phyloP scores from a whole-genome alignment of 2,329 filamentous ascomycete species.

The Cytospora schulzeri region DNA sequence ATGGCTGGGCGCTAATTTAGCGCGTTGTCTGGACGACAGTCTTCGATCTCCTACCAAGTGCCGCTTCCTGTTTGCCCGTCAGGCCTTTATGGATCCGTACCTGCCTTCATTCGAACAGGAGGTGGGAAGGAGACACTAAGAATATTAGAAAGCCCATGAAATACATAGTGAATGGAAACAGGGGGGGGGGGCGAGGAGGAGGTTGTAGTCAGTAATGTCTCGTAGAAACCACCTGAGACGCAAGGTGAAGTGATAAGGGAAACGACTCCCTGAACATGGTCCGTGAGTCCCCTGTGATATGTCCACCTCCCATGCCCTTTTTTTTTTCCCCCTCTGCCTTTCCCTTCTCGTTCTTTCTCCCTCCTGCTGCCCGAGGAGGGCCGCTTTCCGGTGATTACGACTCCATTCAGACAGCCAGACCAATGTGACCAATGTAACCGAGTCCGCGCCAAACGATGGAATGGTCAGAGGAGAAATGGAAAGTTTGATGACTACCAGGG shows the following conservation, averaged over 20 bases:
- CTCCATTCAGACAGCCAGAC: slow-evolving; percentile 14
- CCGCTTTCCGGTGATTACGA: slow-evolving; percentile 24
- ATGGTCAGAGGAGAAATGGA: neutral
- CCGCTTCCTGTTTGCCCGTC: neutral
- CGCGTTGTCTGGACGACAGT: neutral
- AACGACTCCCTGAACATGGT: slow-evolving; percentile 3
- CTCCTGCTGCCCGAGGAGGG: slow-evolving; percentile 10
- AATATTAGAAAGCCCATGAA: neutral
- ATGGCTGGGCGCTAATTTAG: neutral
- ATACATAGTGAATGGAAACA: neutral
- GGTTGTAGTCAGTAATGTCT: slow-evolving; percentile 3
- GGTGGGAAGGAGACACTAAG: neutral
- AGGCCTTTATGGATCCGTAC: no score
- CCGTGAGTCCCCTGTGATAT: slow-evolving; percentile 11
- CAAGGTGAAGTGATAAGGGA: slow-evolving; percentile 13
- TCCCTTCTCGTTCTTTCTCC: no score
- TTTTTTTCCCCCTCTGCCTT: neutral
- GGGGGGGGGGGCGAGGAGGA: neutral
- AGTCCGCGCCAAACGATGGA: slow-evolving; percentile 7
- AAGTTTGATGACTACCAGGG: slow-evolving; percentile 2
- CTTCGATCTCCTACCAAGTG: neutral
- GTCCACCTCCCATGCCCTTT: neutral
- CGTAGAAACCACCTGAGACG: slow-evolving; percentile 18
- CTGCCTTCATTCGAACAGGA: neutral
- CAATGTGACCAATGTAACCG: slow-evolving; percentile 5